Base-by-base conservation (phyloP, 2,329 filamentous ascomycete species). In the Nigrospora oryzae region DNA sequence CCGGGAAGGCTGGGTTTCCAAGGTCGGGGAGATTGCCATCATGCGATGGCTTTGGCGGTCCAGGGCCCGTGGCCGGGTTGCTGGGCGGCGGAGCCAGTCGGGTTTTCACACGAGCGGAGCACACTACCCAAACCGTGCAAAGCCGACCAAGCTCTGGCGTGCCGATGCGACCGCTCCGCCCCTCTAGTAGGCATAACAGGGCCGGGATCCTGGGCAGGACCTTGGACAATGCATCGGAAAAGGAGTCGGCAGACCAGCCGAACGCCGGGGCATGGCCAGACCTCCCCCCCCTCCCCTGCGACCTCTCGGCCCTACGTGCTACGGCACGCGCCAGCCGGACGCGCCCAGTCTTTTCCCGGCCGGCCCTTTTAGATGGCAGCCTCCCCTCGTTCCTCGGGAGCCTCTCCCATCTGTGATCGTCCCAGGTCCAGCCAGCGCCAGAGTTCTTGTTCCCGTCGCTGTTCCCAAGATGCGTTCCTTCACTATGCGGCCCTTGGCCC, bases 391-490 rank as follows among this genome's bases (percentile, higher is more conserved):
- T n/a, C 34, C 8, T 38, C 5, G 6, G 11, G 34, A 36, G 7
- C 13, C 11, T 19, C 28, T 7, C 5, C 19, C 36, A 28, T 38
- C 36, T 38, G 28, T 28, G 30, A 36, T 39, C 16, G 36, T 11
- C 16, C 32, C 17, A 40, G 37, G 40, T 45, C 36, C 30, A 40
- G 16, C 40, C 19, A 34, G 19, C 52, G 31, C 63, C 54, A 43
- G 57, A 40, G 39, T 40, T 32, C 32, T 35, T 17, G 44, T 45
- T 45, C 54, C 40, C 15, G 46, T 45, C 50, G 57, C 14, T n/a
- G 10, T 28, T 28, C 42, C 34, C 48, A 55, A 37, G 36, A 60
- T 59, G 57, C 53, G 40, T 45, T 32, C 51, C 37, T 47, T 52
- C 48, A 14, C 51, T 46, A 47, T 48, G 13, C 52, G 50, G 46